A percentile compares a stretch with the other conserved stretches of the same genome.
Evolutionary conservation across 1,284 basidiomycete species (phyloP).

Genomic region (Vanrija pseudolonga): DNA sequence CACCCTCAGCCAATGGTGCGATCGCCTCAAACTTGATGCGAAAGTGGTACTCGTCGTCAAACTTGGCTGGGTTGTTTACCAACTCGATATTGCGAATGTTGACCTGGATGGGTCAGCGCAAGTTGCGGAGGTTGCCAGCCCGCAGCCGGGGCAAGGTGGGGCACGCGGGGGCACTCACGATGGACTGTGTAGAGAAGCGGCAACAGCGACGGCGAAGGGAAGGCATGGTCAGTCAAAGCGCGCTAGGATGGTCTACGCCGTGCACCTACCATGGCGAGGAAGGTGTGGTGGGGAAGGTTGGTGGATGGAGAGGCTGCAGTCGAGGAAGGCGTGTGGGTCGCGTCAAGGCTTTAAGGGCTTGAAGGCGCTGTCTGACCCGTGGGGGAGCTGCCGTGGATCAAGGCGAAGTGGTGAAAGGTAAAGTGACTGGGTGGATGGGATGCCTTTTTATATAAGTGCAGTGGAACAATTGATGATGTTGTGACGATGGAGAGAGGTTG

Average conservation of each 20-base stretch:
- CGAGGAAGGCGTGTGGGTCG: background rate
- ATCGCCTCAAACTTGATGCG: conserved; percentile 98
- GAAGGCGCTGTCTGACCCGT: no score
- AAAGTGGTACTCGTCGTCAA: conserved; percentile 87
- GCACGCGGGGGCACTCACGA: conserved; percentile 24
- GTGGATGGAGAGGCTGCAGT: background rate
- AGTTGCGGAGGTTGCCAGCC: no score
- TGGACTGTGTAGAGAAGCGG: conserved; percentile 28
- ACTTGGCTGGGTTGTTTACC: conserved; percentile 87
- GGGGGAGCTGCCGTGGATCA: no score
- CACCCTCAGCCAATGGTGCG: conserved; percentile 83
- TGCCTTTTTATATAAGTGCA: background rate
- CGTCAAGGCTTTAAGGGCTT: no score
- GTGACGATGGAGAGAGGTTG: background rate
- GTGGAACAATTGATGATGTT: no score
- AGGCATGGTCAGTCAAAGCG: no score
- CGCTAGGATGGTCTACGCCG: no score
- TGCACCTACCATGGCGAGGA: conserved; percentile 9
- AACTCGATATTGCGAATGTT: conserved; percentile 60
- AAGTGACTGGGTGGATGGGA: no score
- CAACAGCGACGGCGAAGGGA: background rate
- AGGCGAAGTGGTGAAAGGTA: no score
- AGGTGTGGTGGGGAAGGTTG: background rate
- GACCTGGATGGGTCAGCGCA: conserved; percentile 33
- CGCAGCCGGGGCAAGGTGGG: background rate